Evolutionary conservation across 2,329 filamentous ascomycete genomes (phyloP).

Genomic region (Mycosphaerelloides madeirae): DNA sequence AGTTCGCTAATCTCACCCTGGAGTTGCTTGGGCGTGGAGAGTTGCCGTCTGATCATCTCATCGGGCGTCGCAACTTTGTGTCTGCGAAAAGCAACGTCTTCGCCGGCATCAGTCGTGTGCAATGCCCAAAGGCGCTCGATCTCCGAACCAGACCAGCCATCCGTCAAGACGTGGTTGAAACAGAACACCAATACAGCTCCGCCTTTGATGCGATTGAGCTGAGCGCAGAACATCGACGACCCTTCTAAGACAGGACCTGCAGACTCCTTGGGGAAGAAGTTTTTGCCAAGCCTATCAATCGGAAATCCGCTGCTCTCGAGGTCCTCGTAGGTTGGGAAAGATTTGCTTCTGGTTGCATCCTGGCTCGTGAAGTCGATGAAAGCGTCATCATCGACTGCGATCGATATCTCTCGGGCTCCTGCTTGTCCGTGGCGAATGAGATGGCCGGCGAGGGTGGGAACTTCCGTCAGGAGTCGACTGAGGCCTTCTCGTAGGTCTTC

Average conservation of each 20-base stretch:
- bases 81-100: neutral
- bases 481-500: conserved; percentile 13
- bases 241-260: conserved; percentile 11
- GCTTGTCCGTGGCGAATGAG: conserved; percentile 4
- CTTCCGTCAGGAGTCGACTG: conserved; percentile 11
- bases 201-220: conserved; percentile 14
- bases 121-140: conserved; percentile 17
- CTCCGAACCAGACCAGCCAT: conserved; percentile 10
- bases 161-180: conserved; percentile 17
- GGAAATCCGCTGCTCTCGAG: conserved; percentile 11
- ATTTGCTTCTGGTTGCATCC: conserved; percentile 2
- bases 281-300: conserved; percentile 7
- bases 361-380: conserved; percentile 13
- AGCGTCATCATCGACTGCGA: conserved; percentile 8
- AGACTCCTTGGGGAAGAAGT: conserved; percentile 8
- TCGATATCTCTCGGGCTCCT: conserved; percentile 13
- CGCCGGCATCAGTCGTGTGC: conserved; percentile 14
- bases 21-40: conserved; percentile 6
- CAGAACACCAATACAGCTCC: conserved; percentile 15
- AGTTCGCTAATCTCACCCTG: too few relatives aligned
- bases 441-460: conserved; percentile 15
- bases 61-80: conserved; percentile 7
- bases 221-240: conserved; percentile 10
- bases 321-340: conserved; percentile 9
- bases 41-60: conserved; percentile 6